These are phyloP conservation scores for Chamaenerion angustifolium DNA, from an alignment of 345 rosid genomes.

Conservation along the genomic window DNA sequence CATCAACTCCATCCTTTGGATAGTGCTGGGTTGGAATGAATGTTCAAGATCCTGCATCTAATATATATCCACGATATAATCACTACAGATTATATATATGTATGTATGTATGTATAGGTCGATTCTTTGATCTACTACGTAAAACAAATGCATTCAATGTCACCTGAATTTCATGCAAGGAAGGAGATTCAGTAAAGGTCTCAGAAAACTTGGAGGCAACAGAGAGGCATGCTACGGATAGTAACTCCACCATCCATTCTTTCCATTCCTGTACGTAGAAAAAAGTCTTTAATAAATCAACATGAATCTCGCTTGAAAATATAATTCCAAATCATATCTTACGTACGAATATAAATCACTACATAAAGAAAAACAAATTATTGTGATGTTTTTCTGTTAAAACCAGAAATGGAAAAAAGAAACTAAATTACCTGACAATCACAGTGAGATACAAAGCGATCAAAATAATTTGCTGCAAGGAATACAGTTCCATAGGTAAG, in stretches of 20 bases:
- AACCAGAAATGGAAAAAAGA: too few species aligned
- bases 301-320: neutral
- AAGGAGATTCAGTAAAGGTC: slow-evolving; percentile 14
- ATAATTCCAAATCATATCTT: too few species aligned
- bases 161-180: slow-evolving; percentile 56
- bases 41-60: slow-evolving; percentile 49
- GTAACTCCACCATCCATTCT: slow-evolving; percentile 56
- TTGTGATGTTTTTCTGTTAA: too few species aligned
- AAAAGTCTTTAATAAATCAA: neutral
- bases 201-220: slow-evolving; percentile 58
- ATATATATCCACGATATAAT: neutral
- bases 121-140: neutral
- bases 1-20: slow-evolving; percentile 52
- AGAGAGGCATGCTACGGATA: slow-evolving; percentile 47
- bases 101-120: too few species aligned
- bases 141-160: neutral
- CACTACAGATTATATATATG: neutral
- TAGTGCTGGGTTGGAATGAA: slow-evolving; percentile 33
- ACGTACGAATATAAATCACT: too few species aligned
- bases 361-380: too few species aligned
- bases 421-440: slow-evolving; percentile 30
- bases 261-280: slow-evolving; percentile 40
- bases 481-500: slow-evolving; percentile 31
- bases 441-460: slow-evolving; percentile 35
- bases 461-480: slow-evolving; percentile 45